phyloP scores from a whole-genome alignment of 1,284 basidiomycete genomes.

The Puccinia hordei region DNA sequence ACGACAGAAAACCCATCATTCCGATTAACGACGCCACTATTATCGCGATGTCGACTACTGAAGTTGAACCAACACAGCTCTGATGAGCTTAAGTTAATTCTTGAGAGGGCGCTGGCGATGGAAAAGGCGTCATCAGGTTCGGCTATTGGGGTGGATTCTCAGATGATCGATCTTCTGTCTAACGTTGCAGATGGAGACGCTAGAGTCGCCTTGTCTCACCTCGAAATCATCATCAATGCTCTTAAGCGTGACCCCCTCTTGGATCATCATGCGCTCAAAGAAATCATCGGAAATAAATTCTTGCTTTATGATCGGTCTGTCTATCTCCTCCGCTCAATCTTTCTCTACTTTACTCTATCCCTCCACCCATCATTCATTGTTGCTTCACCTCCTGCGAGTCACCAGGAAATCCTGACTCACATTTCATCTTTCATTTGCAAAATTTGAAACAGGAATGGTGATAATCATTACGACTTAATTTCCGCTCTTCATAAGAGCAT shows the following conservation, averaged over 20 bases:
- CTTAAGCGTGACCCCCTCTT: conserved; percentile 46
- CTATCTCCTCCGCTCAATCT: no score
- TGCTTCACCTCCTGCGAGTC: not conserved
- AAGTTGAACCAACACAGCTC: conserved; percentile 54
- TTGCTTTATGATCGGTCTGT: conserved; percentile 42
- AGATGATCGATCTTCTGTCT: conserved; percentile 64
- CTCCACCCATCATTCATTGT: not conserved
- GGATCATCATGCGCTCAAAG: conserved; percentile 60
- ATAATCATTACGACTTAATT: conserved; percentile 75
- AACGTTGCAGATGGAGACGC: conserved; percentile 71
- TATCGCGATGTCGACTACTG: conserved; percentile 73
- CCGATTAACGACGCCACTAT: conserved; percentile 69
- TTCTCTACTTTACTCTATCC: no score
- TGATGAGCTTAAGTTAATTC: conserved; percentile 52
- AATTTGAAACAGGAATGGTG: conserved; percentile 57
- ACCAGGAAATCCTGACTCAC: not conserved
- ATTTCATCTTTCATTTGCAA: conserved; percentile 49
- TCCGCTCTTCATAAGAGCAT: conserved; percentile 83
- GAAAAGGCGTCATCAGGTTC: not conserved
- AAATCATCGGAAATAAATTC: conserved; percentile 57
- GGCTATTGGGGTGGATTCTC: conserved; percentile 57
- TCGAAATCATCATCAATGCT: conserved; percentile 66
- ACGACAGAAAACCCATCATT: conserved; percentile 93
- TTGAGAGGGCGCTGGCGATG: conserved; percentile 16
- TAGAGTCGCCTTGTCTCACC: conserved; percentile 67